Conservation (phyloP, 2,329 filamentous ascomycete genomes). For the Beauveria varroae region DNA sequence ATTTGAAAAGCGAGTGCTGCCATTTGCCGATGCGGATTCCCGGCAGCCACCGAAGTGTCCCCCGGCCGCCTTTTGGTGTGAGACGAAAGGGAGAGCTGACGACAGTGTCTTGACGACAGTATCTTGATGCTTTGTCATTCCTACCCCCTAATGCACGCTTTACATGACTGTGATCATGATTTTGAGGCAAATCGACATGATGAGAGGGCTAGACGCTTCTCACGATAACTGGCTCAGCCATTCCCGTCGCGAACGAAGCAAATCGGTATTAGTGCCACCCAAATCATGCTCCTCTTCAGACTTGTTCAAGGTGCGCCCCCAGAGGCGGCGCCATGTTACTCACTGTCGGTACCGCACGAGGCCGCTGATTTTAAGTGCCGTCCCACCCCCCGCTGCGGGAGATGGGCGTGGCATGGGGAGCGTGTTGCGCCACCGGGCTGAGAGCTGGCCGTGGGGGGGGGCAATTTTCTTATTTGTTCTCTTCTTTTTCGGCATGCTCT, state of each 20-base stretch:
- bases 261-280: neutral
- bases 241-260: neutral
- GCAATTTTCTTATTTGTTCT: too few species aligned
- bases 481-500: too few species aligned
- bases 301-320: neutral
- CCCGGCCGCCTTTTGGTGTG: neutral
- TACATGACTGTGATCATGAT: neutral
- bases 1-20: neutral
- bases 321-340: neutral
- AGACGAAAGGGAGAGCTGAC: neutral
- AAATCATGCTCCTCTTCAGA: neutral
- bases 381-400: neutral
- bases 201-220: neutral
- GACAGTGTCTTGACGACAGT: neutral
- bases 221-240: neutral
- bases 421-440: neutral
- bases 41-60: neutral
- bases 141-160: neutral
- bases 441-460: too few species aligned
- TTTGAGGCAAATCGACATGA: neutral
- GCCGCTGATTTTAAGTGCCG: neutral
- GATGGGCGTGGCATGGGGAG: neutral
- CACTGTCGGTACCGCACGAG: neutral
- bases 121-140: neutral
- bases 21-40: neutral